A percentile compares a stretch with the other conserved stretches of the same genome.
These are phyloP conservation scores for Talaromyces rugulosus DNA, from an alignment of 2,329 filamentous ascomycete species.

Conservation along the genomic window DNA sequence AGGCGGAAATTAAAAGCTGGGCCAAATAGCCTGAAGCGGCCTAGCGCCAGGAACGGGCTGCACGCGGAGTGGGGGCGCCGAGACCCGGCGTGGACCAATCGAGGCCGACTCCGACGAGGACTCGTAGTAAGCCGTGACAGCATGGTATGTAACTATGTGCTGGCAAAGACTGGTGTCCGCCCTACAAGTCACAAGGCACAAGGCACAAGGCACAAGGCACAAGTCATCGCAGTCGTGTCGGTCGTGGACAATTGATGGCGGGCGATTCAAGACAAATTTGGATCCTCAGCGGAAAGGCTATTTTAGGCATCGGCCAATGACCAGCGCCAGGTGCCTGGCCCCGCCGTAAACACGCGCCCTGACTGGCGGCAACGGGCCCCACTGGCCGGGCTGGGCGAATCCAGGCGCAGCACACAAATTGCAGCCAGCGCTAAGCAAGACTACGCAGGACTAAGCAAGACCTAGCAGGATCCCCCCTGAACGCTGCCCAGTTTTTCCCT, in stretches of 20 bases:
- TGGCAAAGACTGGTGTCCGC: too few species aligned
- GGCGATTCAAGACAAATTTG: not conserved
- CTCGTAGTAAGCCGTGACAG: too few species aligned
- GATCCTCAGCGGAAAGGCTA: not conserved
- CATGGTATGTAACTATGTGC: too few species aligned
- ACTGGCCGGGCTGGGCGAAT: not conserved
- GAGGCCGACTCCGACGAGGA: too few species aligned
- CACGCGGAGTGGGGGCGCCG: not conserved
- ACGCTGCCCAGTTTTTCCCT: not conserved
- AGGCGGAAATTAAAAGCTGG: constrained; percentile 6
- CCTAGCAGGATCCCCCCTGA: not conserved
- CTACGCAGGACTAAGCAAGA: not conserved
- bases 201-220: too few species aligned
- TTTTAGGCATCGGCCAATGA: not conserved
- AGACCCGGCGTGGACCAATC: not conserved
- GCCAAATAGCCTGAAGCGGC: not conserved
- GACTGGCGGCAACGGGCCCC: not conserved
- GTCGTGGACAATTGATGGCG: too few species aligned
- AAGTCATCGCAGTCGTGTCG: too few species aligned
- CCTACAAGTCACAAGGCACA: too few species aligned
- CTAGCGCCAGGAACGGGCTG: constrained; percentile 11
- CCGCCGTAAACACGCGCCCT: not conserved
- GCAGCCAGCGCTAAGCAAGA: not conserved
- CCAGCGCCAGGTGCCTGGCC: not conserved
- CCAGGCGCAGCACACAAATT: not conserved